These are phyloP conservation scores for Ceratobasidium sp. DNA, from an alignment of 1,284 basidiomycete species.

Conservation along the genomic window DNA sequence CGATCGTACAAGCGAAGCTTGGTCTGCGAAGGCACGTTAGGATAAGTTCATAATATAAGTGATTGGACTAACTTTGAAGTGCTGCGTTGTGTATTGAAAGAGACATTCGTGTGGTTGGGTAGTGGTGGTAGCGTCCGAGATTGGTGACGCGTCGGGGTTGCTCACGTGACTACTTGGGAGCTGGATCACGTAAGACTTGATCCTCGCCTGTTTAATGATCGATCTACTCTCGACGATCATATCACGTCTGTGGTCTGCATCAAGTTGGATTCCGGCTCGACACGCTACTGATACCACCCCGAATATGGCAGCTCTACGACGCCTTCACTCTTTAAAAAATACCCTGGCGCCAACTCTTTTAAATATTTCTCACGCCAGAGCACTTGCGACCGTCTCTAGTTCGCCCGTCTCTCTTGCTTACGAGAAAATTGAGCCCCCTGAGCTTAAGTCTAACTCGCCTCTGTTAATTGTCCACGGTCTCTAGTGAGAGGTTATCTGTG, in stretches of 20 bases:
- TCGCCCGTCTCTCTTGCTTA: conserved; percentile 27
- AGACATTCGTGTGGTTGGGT: conserved; percentile 46
- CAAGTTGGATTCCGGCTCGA: background rate
- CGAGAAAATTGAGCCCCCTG: conserved; percentile 39
- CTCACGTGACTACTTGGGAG: conserved; percentile 25
- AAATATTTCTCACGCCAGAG: background rate
- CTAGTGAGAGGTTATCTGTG: conserved; percentile 65
- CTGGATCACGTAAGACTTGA: conserved; percentile 2
- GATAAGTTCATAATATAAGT: conserved; percentile 22
- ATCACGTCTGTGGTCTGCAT: background rate
- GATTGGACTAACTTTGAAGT: conserved; percentile 68
- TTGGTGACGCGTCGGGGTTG: conserved; percentile 40
- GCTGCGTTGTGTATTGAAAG: conserved; percentile 72
- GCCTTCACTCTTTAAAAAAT: conserved; percentile 9
- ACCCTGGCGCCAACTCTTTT: conserved; percentile 16
- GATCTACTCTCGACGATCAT: background rate
- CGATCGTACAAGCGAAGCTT: conserved; percentile 79
- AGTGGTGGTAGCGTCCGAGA: background rate
- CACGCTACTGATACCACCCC: background rate
- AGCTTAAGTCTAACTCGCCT: conserved; percentile 55
- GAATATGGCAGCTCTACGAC: conserved; percentile 26
- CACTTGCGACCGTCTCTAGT: conserved; percentile 7
- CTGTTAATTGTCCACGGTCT: conserved; percentile 78
- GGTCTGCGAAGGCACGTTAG: conserved; percentile 61
- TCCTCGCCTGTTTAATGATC: too few species aligned